Evolutionary conservation across 2,329 filamentous ascomycete species (phyloP).

Genomic region (Fusarium solani-melongenae): DNA sequence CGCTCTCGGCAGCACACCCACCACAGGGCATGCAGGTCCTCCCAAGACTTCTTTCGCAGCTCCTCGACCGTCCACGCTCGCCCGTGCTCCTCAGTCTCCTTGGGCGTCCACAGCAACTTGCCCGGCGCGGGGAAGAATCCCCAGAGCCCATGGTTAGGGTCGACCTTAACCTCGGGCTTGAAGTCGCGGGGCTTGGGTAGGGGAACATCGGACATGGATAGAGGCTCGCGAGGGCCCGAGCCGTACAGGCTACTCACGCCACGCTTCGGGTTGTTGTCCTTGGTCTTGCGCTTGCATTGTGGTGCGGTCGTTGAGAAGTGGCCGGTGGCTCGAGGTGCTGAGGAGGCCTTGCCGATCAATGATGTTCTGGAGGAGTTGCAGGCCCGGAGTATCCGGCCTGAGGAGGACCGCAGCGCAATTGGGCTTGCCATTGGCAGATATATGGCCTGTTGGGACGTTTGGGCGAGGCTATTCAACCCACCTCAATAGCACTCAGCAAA

Average conservation of each 20-base stretch:
- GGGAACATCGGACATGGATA: slow-evolving; percentile 77
- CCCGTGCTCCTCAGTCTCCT: slow-evolving; percentile 78
- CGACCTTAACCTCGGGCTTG: slow-evolving; percentile 67
- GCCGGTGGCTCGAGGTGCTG: slow-evolving; percentile 36
- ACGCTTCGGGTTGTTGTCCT: slow-evolving; percentile 82
- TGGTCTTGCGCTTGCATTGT: slow-evolving; percentile 61
- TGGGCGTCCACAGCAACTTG: slow-evolving; percentile 76
- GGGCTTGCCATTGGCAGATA: slow-evolving; percentile 45
- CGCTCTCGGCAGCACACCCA: slow-evolving; percentile 93
- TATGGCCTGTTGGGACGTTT: slow-evolving; percentile 29
- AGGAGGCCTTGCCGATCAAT: slow-evolving; percentile 15
- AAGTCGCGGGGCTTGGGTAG: slow-evolving; percentile 77
- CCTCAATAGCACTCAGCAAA: slow-evolving; percentile 32
- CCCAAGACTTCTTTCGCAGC: slow-evolving; percentile 89
- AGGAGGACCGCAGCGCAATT: slow-evolving; percentile 43
- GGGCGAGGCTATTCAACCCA: slow-evolving; percentile 32
- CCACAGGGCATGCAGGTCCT: slow-evolving; percentile 92
- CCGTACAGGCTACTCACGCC: slow-evolving; percentile 85
- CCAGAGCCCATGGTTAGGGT: slow-evolving; percentile 88
- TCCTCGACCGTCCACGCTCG: slow-evolving; percentile 88
- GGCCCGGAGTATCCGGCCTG: slow-evolving; percentile 37
- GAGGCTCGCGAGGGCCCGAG: slow-evolving; percentile 78
- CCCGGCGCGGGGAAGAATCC: slow-evolving; percentile 84
- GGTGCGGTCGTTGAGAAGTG: slow-evolving; percentile 66
- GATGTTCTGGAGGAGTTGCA: slow-evolving; percentile 22